Percentiles rank a stretch among this genome's conserved stretches.
Evolutionary conservation across 306 rosid genomes (phyloP).

Genomic region (Ammopiptanthus mongolicus): DNA sequence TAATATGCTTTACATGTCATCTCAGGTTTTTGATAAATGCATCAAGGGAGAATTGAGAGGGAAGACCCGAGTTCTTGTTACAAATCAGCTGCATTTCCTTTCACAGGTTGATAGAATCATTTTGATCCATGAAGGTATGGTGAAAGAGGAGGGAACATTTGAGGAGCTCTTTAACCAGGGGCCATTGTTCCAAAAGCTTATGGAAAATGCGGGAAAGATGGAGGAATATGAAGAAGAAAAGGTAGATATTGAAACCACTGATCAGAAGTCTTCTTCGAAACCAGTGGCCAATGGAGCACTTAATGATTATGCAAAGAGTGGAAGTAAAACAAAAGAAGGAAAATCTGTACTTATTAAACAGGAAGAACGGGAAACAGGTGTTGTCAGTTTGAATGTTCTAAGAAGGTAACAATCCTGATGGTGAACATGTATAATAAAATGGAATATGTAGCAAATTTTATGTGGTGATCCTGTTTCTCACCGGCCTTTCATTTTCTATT

Average conservation of each 20-base stretch:
- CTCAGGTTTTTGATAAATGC: conserved; percentile 79
- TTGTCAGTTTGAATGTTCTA: conserved; percentile 74
- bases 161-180: conserved; percentile 77
- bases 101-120: conserved; percentile 83
- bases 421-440: not conserved
- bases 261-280: conserved; percentile 37
- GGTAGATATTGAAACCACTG: conserved; percentile 24
- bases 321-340: conserved; percentile 42
- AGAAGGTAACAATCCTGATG: conserved; percentile 46
- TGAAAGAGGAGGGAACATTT: conserved; percentile 86
- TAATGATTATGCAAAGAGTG: conserved; percentile 34
- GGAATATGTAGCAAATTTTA: conserved; percentile 7
- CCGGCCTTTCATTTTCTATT: not conserved
- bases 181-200: conserved; percentile 68
- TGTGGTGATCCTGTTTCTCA: conserved; percentile 5
- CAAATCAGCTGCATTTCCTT: conserved; percentile 95
- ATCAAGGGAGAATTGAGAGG: conserved; percentile 82
- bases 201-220: conserved; percentile 94
- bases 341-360: conserved; percentile 76
- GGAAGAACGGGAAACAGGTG: conserved; percentile 93
- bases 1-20: not conserved
- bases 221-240: conserved; percentile 58
- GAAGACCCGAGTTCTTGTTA: conserved; percentile 91
- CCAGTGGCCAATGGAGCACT: conserved; percentile 37
- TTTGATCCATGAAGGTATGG: conserved; percentile 62